A percentile compares a stretch with the other conserved stretches of the same genome.
Conservation (phyloP, 768 basidiomycete species). For the Trametes villosa region DNA sequence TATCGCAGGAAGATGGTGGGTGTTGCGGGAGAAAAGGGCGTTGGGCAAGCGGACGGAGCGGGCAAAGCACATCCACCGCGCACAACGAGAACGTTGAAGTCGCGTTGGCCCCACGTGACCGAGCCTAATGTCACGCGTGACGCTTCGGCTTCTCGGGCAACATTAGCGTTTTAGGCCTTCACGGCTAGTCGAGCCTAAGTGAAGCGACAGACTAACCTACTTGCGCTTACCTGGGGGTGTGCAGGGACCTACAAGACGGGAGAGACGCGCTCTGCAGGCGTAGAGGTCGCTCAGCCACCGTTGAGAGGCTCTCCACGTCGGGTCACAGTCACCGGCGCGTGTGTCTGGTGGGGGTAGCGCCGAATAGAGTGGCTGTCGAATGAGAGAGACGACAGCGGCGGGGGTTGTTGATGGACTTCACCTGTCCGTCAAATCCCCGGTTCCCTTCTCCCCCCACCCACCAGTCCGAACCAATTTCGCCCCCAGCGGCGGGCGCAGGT, state of each 20-base stretch:
- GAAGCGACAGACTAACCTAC: too few species aligned
- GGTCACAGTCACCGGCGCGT: slow-evolving; percentile 3
- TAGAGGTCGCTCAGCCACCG: neutral
- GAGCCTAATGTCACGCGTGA: slow-evolving; percentile 14
- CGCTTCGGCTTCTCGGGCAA: neutral
- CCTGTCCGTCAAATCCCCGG: too few species aligned
- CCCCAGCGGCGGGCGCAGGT: too few species aligned
- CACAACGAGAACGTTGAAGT: slow-evolving; percentile 31
- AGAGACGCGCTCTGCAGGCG: neutral
- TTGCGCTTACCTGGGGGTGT: too few species aligned
- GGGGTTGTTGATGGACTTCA: too few species aligned
- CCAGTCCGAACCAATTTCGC: too few species aligned
- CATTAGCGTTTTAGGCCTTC: too few species aligned
- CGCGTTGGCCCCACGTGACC: slow-evolving; percentile 35
- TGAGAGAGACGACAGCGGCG: too few species aligned
- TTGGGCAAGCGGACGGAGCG: slow-evolving; percentile 4
- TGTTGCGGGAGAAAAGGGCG: neutral
- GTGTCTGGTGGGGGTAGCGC: too few species aligned
- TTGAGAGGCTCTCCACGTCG: slow-evolving; percentile 8
- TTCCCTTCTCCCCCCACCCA: too few species aligned
- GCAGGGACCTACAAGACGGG: neutral
- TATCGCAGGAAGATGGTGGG: slow-evolving; percentile 9
- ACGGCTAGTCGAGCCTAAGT: too few species aligned
- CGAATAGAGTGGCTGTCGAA: too few species aligned
- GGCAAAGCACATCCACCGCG: slow-evolving; percentile 14